Conservation (phyloP, 352 stramenopile genomes). For the Stramenopiles sp. region DNA sequence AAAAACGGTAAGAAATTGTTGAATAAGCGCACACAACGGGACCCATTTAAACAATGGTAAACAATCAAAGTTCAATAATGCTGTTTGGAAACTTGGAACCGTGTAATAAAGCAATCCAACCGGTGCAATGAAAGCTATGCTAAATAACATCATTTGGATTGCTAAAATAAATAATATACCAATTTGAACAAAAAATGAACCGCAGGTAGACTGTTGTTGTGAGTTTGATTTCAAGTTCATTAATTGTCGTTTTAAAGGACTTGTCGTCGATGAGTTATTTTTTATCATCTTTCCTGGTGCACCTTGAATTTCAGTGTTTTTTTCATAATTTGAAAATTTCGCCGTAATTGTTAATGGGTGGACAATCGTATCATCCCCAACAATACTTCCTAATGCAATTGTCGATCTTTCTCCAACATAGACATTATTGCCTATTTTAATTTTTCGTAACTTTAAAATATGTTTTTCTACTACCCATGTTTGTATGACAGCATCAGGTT, state of each 20-base stretch:
- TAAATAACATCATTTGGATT: background rate
- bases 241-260: background rate
- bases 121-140: background rate
- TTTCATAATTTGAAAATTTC: background rate
- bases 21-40: background rate
- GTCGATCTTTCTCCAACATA: background rate
- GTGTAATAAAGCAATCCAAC: background rate
- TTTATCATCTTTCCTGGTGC: background rate
- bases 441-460: constrained; percentile 7
- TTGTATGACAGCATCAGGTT: background rate
- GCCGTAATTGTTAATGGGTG: background rate
- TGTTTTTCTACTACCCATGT: background rate
- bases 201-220: too few relatives aligned
- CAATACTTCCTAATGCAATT: background rate
- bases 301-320: background rate
- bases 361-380: background rate
- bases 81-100: background rate
- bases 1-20: background rate
- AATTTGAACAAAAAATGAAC: background rate
- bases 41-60: background rate
- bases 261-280: background rate
- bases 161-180: background rate
- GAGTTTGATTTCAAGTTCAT: background rate
- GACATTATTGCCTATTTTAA: background rate
- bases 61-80: background rate